These are phyloP conservation scores for Aegilops longissima DNA, from an alignment of 176 grass and related monocot species.

Conservation along the genomic window DNA sequence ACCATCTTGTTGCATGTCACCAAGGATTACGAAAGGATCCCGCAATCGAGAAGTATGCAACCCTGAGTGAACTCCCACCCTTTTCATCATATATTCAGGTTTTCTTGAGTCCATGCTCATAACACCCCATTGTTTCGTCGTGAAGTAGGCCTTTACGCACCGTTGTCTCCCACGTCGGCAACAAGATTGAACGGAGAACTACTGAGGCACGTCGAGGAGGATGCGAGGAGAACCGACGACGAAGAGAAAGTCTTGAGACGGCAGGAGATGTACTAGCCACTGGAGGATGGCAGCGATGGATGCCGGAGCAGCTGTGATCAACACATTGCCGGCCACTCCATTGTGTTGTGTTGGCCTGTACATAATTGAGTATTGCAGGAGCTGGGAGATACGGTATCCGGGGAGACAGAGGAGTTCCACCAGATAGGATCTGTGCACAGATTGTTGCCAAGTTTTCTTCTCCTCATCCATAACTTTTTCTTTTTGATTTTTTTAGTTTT, in stretches of 20 bases:
- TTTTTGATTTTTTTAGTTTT: constrained; percentile 2
- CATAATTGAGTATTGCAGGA: not conserved
- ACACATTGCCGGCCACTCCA: not conserved
- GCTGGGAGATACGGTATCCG: not conserved
- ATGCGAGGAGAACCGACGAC: constrained; percentile 21
- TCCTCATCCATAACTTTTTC: not conserved
- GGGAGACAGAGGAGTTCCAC: not conserved
- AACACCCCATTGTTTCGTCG: not conserved
- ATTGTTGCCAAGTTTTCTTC: constrained; percentile 11
- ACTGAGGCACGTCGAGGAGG: constrained; percentile 60
- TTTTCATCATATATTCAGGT: not conserved
- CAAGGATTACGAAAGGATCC: constrained; percentile 88
- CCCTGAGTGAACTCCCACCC: not conserved
- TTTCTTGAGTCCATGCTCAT: not conserved
- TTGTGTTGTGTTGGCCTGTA: constrained; percentile 23
- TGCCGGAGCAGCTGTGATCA: not conserved
- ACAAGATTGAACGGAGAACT: constrained; percentile 73
- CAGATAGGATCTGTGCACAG: constrained; percentile 8
- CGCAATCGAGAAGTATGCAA: constrained; percentile 60
- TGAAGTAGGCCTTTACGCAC: constrained; percentile 62
- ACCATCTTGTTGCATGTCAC: constrained; percentile 90
- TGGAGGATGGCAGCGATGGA: not conserved
- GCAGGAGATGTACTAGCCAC: constrained; percentile 54
- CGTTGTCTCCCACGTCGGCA: constrained; percentile 75
- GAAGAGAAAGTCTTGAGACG: constrained; percentile 68